Conservation (phyloP, 805 yeast species). For the Helenozyma rhizophorensis region DNA sequence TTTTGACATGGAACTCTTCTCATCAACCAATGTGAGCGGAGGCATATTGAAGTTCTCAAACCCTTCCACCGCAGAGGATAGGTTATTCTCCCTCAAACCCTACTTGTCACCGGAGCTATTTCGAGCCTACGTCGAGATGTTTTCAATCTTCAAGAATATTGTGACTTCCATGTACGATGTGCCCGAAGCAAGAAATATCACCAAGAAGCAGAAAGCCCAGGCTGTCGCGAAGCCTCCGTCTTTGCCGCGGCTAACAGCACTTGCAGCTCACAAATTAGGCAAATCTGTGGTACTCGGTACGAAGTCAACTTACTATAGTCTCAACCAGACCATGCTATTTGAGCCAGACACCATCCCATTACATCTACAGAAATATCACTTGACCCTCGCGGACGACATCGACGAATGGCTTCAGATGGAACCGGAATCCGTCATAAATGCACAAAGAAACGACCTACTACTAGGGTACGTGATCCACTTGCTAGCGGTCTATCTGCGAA, state of each 20-base stretch:
- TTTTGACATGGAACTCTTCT: slow-evolving; percentile 6
- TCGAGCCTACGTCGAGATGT: slow-evolving; percentile 28
- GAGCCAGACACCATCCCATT: slow-evolving; percentile 23
- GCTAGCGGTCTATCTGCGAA: slow-evolving; percentile 31
- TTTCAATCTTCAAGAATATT: slow-evolving; percentile 25
- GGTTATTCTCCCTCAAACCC: slow-evolving; percentile 24
- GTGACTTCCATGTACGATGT: slow-evolving; percentile 13
- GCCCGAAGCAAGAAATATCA: too few species aligned
- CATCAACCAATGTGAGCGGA: not conserved
- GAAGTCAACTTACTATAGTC: slow-evolving; percentile 29
- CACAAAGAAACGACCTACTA: slow-evolving; percentile 22
- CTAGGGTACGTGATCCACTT: slow-evolving; percentile 34
- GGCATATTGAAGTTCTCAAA: slow-evolving; percentile 1
- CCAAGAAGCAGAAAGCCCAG: too few species aligned
- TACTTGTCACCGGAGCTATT: slow-evolving; percentile 24
- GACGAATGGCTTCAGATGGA: slow-evolving; percentile 35
- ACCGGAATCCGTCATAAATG: slow-evolving; percentile 20
- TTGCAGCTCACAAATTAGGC: slow-evolving; percentile 28
- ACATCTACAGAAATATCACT: slow-evolving; percentile 18
- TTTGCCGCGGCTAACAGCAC: slow-evolving; percentile 16
- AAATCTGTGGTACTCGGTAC: slow-evolving; percentile 31
- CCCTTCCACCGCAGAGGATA: slow-evolving; percentile 16
- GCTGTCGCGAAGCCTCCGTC: not conserved
- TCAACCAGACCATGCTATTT: slow-evolving; percentile 25
- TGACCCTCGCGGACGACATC: slow-evolving; percentile 27